These are phyloP conservation scores for Huntiella abstrusa DNA, from an alignment of 2,329 filamentous ascomycete species.

Conservation along the genomic window DNA sequence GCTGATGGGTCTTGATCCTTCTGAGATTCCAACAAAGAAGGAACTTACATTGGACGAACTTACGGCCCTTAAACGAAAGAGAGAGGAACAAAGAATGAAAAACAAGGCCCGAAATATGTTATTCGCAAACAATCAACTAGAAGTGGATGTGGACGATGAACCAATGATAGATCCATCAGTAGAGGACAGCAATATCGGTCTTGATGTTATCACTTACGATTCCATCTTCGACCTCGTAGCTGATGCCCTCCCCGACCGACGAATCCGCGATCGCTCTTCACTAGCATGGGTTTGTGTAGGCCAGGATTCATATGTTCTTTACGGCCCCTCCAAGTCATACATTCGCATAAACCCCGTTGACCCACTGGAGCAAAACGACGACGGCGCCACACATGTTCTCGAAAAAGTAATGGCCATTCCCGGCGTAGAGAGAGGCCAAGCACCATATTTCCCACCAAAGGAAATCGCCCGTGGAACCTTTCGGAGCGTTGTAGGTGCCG, in stretches of 20 bases:
- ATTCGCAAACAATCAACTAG: not conserved
- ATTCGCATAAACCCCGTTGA: constrained; percentile 27
- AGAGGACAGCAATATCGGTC: constrained; percentile 14
- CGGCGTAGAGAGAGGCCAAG: constrained; percentile 17
- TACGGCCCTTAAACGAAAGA: constrained; percentile 25
- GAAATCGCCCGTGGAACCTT: constrained; percentile 47
- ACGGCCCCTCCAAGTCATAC: constrained; percentile 43
- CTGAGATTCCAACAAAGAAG: constrained; percentile 51
- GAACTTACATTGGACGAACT: constrained; percentile 25
- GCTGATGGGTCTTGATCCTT: constrained; percentile 77
- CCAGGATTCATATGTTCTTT: constrained; percentile 52
- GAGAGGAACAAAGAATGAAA: constrained; percentile 17
- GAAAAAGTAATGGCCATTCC: constrained; percentile 19
- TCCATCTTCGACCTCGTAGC: constrained; percentile 79
- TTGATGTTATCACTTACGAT: constrained; percentile 80
- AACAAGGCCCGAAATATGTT: constrained; percentile 6
- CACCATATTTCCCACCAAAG: constrained; percentile 43
- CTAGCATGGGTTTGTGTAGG: constrained; percentile 69
- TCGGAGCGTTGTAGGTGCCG: constrained; percentile 59
- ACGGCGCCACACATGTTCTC: not conserved
- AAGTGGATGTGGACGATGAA: not conserved
- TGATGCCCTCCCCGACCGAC: constrained; percentile 58
- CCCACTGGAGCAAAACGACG: too few relatives aligned
- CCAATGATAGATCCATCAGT: not conserved
- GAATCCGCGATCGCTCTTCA: constrained; percentile 58